phyloP scores from a whole-genome alignment of 78 protist genomes.

The Tieghemostelium lacteum region DNA sequence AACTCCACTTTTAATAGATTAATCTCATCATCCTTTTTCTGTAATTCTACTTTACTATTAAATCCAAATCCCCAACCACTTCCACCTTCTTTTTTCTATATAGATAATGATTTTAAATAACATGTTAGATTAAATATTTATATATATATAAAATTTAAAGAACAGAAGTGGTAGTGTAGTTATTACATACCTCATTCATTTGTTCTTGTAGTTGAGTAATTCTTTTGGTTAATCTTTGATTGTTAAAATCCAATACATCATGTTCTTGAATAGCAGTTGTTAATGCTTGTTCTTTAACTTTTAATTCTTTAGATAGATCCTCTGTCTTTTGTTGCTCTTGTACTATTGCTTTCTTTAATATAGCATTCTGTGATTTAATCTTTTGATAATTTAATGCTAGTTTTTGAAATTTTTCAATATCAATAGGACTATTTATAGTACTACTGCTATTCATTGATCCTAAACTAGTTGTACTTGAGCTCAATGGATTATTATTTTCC shows the following conservation, averaged over 20 bases:
- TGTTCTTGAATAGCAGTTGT: constrained; percentile 61
- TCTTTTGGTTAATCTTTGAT: constrained; percentile 71
- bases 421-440: background rate
- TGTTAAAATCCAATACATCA: constrained; percentile 71
- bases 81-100: constrained; percentile 36
- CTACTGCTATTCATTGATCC: too few species aligned
- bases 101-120: background rate
- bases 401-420: constrained; percentile 40
- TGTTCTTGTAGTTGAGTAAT: constrained; percentile 43
- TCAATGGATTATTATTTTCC: background rate
- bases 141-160: too few species aligned
- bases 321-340: constrained; percentile 62
- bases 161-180: background rate
- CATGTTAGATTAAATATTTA: too few species aligned
- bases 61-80: constrained; percentile 10
- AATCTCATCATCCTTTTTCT: constrained; percentile 64
- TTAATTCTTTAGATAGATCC: constrained; percentile 37
- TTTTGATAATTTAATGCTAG: constrained; percentile 53
- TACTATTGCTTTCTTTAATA: constrained; percentile 51
- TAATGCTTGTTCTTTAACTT: constrained; percentile 47
- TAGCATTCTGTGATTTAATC: constrained; percentile 56
- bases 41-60: constrained; percentile 45
- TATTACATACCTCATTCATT: constrained; percentile 16
- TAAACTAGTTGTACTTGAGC: background rate
- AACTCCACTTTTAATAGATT: constrained; percentile 47